A percentile compares a stretch with the other conserved stretches of the same genome.
Conservation (phyloP, 164 flowering plant species). For the Tinospora cordifolia region DNA sequence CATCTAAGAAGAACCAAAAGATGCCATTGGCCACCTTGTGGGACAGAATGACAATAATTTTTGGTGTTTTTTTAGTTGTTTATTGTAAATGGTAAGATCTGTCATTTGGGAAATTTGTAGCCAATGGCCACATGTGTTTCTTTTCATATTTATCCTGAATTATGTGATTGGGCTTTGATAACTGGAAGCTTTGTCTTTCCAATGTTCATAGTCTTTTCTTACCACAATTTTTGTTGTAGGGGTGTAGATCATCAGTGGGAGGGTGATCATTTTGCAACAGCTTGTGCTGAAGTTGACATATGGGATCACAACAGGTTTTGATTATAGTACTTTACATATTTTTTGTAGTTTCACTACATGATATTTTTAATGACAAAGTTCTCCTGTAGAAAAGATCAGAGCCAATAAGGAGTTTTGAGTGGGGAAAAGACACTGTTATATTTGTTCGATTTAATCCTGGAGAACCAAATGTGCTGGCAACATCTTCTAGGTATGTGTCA, state of each 20-base stretch:
- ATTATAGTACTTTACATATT: neutral
- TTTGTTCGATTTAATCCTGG: conserved; percentile 90
- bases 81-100: too few relatives aligned
- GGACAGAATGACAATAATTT: too few relatives aligned
- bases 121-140: too few relatives aligned
- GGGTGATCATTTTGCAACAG: conserved; percentile 83
- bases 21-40: too few relatives aligned
- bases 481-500: conserved; percentile 62
- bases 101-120: too few relatives aligned
- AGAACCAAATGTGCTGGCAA: conserved; percentile 72
- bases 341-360: neutral
- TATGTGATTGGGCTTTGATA: neutral
- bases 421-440: conserved; percentile 71
- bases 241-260: conserved; percentile 91
- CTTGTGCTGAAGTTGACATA: conserved; percentile 87
- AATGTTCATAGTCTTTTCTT: neutral
- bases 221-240: conserved; percentile 29
- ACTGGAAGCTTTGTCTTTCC: neutral
- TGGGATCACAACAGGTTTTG: conserved; percentile 95
- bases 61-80: too few relatives aligned
- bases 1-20: too few relatives aligned
- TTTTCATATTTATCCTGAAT: neutral
- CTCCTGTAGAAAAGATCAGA: conserved; percentile 53
- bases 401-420: conserved; percentile 70
- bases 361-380: conserved; percentile 11